Evolutionary conservation across 2,329 filamentous ascomycete species (phyloP), one percentile per base, ranked within the genome.

Genomic region (Botrytis aclada): DNA sequence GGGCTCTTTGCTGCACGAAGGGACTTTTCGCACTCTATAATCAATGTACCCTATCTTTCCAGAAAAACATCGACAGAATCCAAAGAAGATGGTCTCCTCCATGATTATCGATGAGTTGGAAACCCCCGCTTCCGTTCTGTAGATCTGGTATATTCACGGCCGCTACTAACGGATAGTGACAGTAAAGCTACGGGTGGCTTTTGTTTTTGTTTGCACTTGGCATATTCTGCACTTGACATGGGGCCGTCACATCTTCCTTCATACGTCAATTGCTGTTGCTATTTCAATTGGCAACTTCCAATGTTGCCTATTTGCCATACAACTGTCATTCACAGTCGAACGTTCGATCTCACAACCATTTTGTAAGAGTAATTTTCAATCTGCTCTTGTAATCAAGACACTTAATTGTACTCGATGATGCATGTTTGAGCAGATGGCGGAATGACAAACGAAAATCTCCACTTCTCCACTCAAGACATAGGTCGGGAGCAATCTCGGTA

Each of bases 401-500:
- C 22, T 14, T 37, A 41, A 34, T 14, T 37, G 34, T 18, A 34
- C 14, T 9, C 25, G 22, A 41, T 62, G 34, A 18, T 41, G 37
- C 37, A 37, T 37, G 22, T 14, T 3, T 62, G 45, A 47, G 8
- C 10, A 25, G 1, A 47, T 54, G 22, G 18, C 25, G 4, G 5
- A 32, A 67, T 67, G 64, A 67, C 64, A 67, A 54, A 67, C 45
- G 16, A 20, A 67, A 56, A 67, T n/a, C 61, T 43, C 34, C 64
- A 67, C 45, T 41, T 22, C 34, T 54, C 47, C 65, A 29, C 47
- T 32, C 22, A 22, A 41, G 45, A 14, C 8, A 66, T 18, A 54
- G 47, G 14, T 56, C 47, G n/a, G 65, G 65, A 67, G 64, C 47
- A 67, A 67, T 41, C 34, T 67, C 65, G 65, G 65, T 3, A 67